A percentile compares a stretch with the other conserved stretches of the same genome.
Evolutionary conservation across 768 basidiomycete genomes (phyloP).

Genomic region (Suillus variegatus): DNA sequence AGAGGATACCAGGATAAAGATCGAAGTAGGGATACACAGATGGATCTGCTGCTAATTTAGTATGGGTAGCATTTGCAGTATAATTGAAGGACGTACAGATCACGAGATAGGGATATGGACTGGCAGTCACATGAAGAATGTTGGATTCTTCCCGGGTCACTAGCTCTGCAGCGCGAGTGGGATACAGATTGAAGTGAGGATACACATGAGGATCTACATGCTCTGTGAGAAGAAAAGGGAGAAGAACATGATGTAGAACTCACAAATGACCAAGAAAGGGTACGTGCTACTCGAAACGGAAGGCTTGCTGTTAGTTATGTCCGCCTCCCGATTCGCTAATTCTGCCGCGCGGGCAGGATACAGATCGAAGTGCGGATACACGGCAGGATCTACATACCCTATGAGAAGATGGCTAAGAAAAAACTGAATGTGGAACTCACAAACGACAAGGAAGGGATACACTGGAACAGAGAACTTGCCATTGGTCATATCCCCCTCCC

Average conservation of each 20-base stretch:
- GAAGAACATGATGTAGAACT: slow-evolving; percentile 1
- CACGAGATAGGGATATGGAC: slow-evolving; percentile 10
- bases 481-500: not conserved
- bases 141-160: not conserved
- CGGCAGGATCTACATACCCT: slow-evolving; percentile 37
- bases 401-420: slow-evolving; percentile 1
- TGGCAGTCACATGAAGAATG: not conserved
- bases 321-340: slow-evolving; percentile 3
- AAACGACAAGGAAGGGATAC: slow-evolving; percentile 18
- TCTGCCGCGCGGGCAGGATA: slow-evolving; percentile 19
- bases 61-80: slow-evolving; percentile 5
- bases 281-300: slow-evolving; percentile 10
- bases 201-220: slow-evolving; percentile 42
- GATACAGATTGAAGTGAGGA: slow-evolving; percentile 32
- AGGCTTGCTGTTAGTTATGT: not conserved
- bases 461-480: not conserved
- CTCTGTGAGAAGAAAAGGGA: not conserved
- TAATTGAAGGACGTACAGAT: slow-evolving; percentile 9
- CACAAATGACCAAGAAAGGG: slow-evolving; percentile 18
- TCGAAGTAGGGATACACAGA: slow-evolving; percentile 35
- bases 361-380: slow-evolving; percentile 35
- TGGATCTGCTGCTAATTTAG: slow-evolving; percentile 34
- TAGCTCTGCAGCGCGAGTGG: slow-evolving; percentile 19
- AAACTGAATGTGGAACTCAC: slow-evolving; percentile 9
- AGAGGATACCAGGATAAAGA: slow-evolving; percentile 23